Evolutionary conservation across 805 yeast species (phyloP), one percentile per base, ranked within the genome.

Genomic region (Kodamaea sagamina): DNA sequence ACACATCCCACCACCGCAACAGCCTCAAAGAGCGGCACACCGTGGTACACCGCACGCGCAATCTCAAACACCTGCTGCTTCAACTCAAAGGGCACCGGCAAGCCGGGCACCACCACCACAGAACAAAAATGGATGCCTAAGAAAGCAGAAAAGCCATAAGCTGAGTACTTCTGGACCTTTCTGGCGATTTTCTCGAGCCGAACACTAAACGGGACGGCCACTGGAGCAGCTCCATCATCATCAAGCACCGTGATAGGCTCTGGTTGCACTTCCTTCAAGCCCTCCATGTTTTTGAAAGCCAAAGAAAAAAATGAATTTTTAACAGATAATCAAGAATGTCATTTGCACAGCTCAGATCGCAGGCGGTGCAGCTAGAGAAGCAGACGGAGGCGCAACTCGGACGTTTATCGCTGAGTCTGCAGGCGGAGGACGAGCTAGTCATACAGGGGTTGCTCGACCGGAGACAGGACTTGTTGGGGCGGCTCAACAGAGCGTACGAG

Each of bases 311-410:
- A 26, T 15, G 24, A 18, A 25, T 32, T 21, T 21, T 21, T 4
- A 32, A 32, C 26, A 32, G 37, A 34, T 34, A 29, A 29, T 29
- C 34, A 24, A 15, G 12, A 27, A 50, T 47, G 50, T 47, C 53
- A 8, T 86, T 85, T 60, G 72, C 79, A 12, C 87, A 87, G 37
- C 72, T 80, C 10, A 73, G 95, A 58, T 70, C 85, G 21, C 86
- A 84, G 54, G 80, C 83, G 0, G 69, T 89, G 26, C 72, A 81
- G 6, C 65, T 84, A 38, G 97, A 92, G 61, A 78, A 82, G 40
- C 86, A 84, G 56, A 75, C 92, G 3, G 89, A 85, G 45, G 56
- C 67, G 4, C 37, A 42, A 28, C 41, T 42, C 22, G 45, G 41
- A 5, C 61, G 71, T 13, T 61, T 90, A 39, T 61, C 72, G 15